phyloP scores from a whole-genome alignment of 2,329 filamentous ascomycete genomes.

The Chaetomiaceae sp. region DNA sequence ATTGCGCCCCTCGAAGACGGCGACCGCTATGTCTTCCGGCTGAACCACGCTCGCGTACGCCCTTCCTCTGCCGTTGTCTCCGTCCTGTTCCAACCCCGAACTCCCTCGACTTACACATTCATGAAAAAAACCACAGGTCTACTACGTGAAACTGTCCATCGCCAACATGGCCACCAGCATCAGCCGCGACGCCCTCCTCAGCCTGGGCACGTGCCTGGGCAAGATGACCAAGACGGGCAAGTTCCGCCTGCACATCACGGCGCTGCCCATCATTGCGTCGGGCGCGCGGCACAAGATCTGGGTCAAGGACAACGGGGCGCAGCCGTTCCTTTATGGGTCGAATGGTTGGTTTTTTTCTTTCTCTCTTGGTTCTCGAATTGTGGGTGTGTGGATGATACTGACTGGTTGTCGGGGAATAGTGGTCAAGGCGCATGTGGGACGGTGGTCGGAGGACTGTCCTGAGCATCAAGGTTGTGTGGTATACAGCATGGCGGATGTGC shows the following conservation, averaged over 20 bases:
- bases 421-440: slow-evolving; percentile 65
- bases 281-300: slow-evolving; percentile 96
- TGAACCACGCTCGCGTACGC: slow-evolving; percentile 52
- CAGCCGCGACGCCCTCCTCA: slow-evolving; percentile 74
- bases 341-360: slow-evolving; percentile 43
- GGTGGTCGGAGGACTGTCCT: slow-evolving; percentile 87
- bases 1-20: slow-evolving; percentile 68
- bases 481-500: slow-evolving; percentile 86
- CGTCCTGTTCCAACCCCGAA: background rate
- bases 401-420: slow-evolving; percentile 46
- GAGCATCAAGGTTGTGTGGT: slow-evolving; percentile 91
- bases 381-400: no score
- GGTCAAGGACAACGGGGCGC: slow-evolving; percentile 93
- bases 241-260: slow-evolving; percentile 90
- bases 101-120: background rate
- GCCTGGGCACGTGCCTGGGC: slow-evolving; percentile 80
- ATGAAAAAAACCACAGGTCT: slow-evolving; percentile 71
- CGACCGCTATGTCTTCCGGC: slow-evolving; percentile 81
- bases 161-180: slow-evolving; percentile 89
- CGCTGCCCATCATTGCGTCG: slow-evolving; percentile 76
- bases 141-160: slow-evolving; percentile 85
- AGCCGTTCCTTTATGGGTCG: slow-evolving; percentile 94
- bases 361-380: background rate
- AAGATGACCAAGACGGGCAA: slow-evolving; percentile 97
- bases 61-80: background rate